Base-by-base conservation (phyloP, 805 yeast species). In the Candida insectalens region DNA sequence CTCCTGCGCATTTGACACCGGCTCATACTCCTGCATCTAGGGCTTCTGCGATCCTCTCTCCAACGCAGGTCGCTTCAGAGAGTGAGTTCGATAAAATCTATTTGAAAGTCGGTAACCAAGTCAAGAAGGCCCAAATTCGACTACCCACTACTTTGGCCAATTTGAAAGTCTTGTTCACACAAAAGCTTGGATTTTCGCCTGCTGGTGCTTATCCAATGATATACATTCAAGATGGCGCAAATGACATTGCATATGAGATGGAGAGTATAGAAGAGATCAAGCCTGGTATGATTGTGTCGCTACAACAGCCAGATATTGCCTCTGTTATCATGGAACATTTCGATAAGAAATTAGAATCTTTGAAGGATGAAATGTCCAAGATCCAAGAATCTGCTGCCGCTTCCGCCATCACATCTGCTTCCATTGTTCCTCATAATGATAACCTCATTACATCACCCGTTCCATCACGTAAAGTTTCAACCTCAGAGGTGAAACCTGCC, bases 171-270 rank as follows among this genome's bases (percentile, higher is more conserved):
- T 59, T 83, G 17, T 89, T 89, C 49, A 83, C 88, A 5, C 95
- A 89, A 47, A 83, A 76, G 45, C 88, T 87, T 59, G 84, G 89
- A 2, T 85, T 80, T 51, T 70, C 89, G 0, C 92, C 94, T 0
- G 35, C 43, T 4, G 46, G 41, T 10, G 38, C 43, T 6, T 84
- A 85, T 43, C 96, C 97, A 0, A 82, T 78, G 9, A 70, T 92
- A 19, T 81, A 82, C 45, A 65, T 87, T 5, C 75, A 69, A 39
- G 94, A 83, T 39, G 67, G 70, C 0, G 52, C 58, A 2, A 63
- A 69, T 21, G 71, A 70, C 0, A 67, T 87, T 1, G 66, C 79
- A 2, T 92, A 83, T 50, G 96, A 89, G 51, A 57, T 89, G 16
- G 96, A 88, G 40, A 88, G 85, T 27, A 50, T 84, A n/a, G 45